Evolutionary conservation across 345 rosid genomes (phyloP).

Genomic region (Populus pruinosa): DNA sequence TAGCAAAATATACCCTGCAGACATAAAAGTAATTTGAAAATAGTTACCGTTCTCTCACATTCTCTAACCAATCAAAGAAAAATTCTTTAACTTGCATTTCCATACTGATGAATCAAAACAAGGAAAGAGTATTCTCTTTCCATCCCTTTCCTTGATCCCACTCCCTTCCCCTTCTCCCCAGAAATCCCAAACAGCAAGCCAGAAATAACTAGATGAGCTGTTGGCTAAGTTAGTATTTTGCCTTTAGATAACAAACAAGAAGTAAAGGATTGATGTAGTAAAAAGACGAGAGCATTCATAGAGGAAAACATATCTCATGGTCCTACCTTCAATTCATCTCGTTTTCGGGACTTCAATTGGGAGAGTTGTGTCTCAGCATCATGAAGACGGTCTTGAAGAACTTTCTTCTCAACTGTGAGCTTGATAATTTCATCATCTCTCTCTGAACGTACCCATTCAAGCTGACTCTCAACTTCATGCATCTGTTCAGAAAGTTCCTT

Average conservation of each 20-base stretch:
- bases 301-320: not conserved
- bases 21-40: not conserved
- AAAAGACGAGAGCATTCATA: not conserved
- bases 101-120: not conserved
- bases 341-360: constrained; percentile 81
- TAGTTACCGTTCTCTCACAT: not conserved
- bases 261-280: not conserved
- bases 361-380: constrained; percentile 86
- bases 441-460: constrained; percentile 96
- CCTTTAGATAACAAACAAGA: not conserved
- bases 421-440: constrained; percentile 75
- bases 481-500: constrained; percentile 81
- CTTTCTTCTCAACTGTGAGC: constrained; percentile 70
- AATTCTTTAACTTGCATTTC: not conserved
- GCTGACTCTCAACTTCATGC: constrained; percentile 87
- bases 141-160: not conserved
- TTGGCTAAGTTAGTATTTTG: not conserved
- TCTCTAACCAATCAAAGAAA: not conserved
- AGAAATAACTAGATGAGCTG: not conserved
- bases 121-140: not conserved
- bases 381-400: constrained; percentile 88
- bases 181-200: not conserved
- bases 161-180: not conserved
- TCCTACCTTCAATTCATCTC: constrained; percentile 91
- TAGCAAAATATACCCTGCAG: not conserved